Conservation (phyloP, 768 basidiomycete species). For the Phlebiopsis flavidoalba region DNA sequence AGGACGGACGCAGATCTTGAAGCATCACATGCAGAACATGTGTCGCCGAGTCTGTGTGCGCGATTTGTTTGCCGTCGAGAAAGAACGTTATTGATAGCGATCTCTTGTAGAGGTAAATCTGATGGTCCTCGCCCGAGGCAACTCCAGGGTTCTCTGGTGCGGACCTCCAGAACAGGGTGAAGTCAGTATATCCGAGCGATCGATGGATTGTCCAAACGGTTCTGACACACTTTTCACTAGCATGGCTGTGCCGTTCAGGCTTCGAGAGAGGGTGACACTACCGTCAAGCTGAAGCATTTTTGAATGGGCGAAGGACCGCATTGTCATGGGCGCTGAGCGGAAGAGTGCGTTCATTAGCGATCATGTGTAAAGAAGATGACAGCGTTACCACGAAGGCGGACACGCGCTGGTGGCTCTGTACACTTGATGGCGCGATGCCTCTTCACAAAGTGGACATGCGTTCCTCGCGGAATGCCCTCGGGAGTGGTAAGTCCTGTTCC, state of each 20-base stretch:
- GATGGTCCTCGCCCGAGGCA: slow-evolving; percentile 84
- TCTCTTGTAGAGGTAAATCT: slow-evolving; percentile 65
- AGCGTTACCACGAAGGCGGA: slow-evolving; percentile 96
- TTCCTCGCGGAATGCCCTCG: slow-evolving; percentile 92
- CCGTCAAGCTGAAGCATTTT: slow-evolving; percentile 79
- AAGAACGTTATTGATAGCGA: neutral
- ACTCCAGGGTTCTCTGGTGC: slow-evolving; percentile 97
- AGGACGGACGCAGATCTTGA: slow-evolving; percentile 88
- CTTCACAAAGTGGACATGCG: slow-evolving; percentile 96
- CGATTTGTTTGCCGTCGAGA: slow-evolving; percentile 4
- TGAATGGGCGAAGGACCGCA: slow-evolving; percentile 99
- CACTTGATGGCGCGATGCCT: slow-evolving; percentile 93
- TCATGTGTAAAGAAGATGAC: slow-evolving; percentile 83
- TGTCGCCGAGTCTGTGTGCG: slow-evolving; percentile 50
- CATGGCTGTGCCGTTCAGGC: slow-evolving; percentile 90
- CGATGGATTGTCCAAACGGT: neutral
- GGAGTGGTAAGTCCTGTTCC: slow-evolving; percentile 54
- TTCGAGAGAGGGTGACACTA: slow-evolving; percentile 70
- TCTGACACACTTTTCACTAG: neutral
- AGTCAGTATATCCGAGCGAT: slow-evolving; percentile 43
- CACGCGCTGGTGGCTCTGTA: slow-evolving; percentile 94
- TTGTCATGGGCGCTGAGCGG: slow-evolving; percentile 95
- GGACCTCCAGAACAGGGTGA: slow-evolving; percentile 95
- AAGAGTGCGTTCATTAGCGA: slow-evolving; percentile 86
- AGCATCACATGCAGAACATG: slow-evolving; percentile 89